These are phyloP conservation scores for Luffa acutangula DNA, from an alignment of 306 rosid species.

Conservation along the genomic window DNA sequence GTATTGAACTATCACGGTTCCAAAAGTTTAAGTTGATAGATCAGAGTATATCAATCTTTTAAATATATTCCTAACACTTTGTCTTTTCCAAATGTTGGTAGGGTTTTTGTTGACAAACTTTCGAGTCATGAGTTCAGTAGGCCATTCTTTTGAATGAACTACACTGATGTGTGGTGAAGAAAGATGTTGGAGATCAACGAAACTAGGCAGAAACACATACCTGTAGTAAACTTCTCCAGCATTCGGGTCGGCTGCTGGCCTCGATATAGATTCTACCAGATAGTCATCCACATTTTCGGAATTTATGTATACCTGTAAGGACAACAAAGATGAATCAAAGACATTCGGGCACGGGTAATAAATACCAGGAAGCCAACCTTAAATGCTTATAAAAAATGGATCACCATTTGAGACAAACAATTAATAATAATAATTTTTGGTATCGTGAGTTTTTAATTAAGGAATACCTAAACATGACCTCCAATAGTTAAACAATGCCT, in stretches of 20 bases:
- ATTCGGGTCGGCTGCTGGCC: constrained; percentile 85
- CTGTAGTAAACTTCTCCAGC: constrained; percentile 94
- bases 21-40: background rate
- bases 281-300: constrained; percentile 82
- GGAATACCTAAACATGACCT: background rate
- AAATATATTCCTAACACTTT: background rate
- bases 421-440: background rate
- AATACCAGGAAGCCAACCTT: background rate
- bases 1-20: background rate
- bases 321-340: constrained; percentile 9
- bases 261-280: constrained; percentile 77
- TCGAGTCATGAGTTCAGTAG: background rate
- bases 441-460: background rate
- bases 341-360: background rate
- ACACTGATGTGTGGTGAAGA: background rate
- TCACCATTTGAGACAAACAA: background rate
- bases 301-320: constrained; percentile 56
- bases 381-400: background rate
- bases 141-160: background rate
- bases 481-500: background rate
- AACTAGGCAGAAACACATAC: constrained; percentile 15
- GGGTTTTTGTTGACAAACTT: background rate
- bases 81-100: background rate
- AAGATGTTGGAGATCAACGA: background rate
- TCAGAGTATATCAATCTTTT: background rate